phyloP scores from a whole-genome alignment of 768 basidiomycete genomes.

The Russula virescens region DNA sequence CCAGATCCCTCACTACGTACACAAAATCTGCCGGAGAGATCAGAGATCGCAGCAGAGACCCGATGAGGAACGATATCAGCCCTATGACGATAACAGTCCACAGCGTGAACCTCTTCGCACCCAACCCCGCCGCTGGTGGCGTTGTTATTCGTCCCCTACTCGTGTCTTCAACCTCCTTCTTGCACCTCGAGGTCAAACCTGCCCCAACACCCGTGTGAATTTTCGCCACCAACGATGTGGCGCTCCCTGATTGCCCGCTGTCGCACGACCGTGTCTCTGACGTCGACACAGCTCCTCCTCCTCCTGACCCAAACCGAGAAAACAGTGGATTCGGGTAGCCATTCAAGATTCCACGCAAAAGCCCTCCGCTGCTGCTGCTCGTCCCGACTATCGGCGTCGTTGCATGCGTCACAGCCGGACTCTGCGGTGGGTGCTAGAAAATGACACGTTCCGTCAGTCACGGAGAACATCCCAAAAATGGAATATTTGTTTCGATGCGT shows the following conservation, averaged over 20 bases:
- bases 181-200: background rate
- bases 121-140: background rate
- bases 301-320: constrained; percentile 38
- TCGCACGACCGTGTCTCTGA: constrained; percentile 17
- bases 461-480: background rate
- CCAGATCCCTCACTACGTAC: constrained; percentile 59
- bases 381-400: constrained; percentile 27
- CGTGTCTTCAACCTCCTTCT: background rate
- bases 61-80: constrained; percentile 85
- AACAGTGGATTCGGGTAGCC: constrained; percentile 55
- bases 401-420: constrained; percentile 24
- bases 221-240: constrained; percentile 13
- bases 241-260: constrained; percentile 15
- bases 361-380: constrained; percentile 31
- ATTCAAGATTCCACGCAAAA: constrained; percentile 53
- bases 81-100: constrained; percentile 68
- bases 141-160: too few species aligned
- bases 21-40: constrained; percentile 90
- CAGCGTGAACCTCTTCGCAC: constrained; percentile 35
- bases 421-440: constrained; percentile 24
- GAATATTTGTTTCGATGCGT: background rate
- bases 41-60: constrained; percentile 82
- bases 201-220: constrained; percentile 1
- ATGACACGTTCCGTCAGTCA: background rate
- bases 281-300: constrained; percentile 17